Conservation (phyloP, 257 asterid species). For the Penstemon newberryi region DNA sequence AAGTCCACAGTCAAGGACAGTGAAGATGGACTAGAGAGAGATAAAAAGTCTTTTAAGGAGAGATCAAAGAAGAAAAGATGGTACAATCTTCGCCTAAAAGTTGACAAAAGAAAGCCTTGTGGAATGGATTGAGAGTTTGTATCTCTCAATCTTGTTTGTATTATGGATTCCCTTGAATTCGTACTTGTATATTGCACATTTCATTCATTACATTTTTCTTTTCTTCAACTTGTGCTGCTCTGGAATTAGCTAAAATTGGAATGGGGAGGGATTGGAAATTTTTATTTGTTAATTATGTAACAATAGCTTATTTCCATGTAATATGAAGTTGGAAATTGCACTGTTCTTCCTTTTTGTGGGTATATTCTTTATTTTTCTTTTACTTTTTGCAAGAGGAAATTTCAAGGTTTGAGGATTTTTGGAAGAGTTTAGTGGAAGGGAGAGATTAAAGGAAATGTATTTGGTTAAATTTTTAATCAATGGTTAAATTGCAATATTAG, state of each 20-base stretch:
- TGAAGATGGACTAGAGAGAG: slow-evolving; percentile 54
- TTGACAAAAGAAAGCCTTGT: slow-evolving; percentile 86
- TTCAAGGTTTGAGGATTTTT: no score
- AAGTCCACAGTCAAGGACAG: slow-evolving; percentile 54
- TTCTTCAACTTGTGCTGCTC: slow-evolving; percentile 18
- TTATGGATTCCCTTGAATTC: slow-evolving; percentile 12
- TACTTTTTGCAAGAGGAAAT: no score
- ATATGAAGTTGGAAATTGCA: slow-evolving; percentile 17
- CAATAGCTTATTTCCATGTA: slow-evolving; percentile 14
- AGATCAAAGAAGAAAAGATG: slow-evolving; percentile 77
- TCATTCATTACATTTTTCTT: slow-evolving; percentile 32
- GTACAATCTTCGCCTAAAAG: slow-evolving; percentile 82
- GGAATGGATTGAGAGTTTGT: slow-evolving; percentile 36
- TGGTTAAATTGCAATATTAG: no score
- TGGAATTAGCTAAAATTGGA: slow-evolving; percentile 15
- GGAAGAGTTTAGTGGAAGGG: no score
- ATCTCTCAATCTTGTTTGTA: background rate
- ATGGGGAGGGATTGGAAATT: slow-evolving; percentile 5
- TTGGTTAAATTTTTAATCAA: no score
- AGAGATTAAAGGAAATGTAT: no score
- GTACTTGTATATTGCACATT: slow-evolving; percentile 52
- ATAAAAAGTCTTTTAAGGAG: slow-evolving; percentile 57
- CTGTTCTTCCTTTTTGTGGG: no score
- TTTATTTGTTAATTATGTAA: slow-evolving; percentile 20
- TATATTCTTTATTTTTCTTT: no score